Percentiles rank a stretch among this genome's conserved stretches.
These are phyloP conservation scores for Adansonia grandidieri DNA, from an alignment of 441 rosid genomes.

Conservation along the genomic window DNA sequence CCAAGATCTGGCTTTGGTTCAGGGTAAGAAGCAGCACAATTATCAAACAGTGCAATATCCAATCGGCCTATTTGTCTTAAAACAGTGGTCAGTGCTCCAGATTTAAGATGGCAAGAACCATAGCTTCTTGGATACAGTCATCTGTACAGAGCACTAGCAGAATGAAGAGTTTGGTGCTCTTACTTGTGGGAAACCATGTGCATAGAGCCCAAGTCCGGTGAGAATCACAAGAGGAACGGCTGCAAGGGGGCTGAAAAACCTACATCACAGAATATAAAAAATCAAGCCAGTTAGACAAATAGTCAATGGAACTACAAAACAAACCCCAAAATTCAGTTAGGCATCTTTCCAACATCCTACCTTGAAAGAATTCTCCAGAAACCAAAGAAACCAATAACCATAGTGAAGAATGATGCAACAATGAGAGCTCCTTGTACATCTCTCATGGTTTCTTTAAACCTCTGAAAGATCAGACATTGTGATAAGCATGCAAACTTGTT, in stretches of 20 bases:
- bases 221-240: slow-evolving; percentile 80
- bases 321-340: slow-evolving; percentile 5
- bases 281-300: background rate
- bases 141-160: background rate
- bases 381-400: slow-evolving; percentile 74
- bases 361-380: slow-evolving; percentile 77
- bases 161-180: slow-evolving; percentile 19
- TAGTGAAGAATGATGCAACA: slow-evolving; percentile 60
- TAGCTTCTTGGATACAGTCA: background rate
- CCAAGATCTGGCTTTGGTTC: background rate
- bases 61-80: background rate
- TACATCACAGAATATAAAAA: slow-evolving; percentile 37
- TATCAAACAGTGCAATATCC: background rate
- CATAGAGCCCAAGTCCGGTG: slow-evolving; percentile 75
- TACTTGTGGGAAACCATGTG: slow-evolving; percentile 73
- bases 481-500: slow-evolving; percentile 8
- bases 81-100: background rate
- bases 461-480: slow-evolving; percentile 41
- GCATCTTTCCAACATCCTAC: slow-evolving; percentile 35
- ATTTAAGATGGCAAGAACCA: background rate
- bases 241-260: slow-evolving; percentile 77
- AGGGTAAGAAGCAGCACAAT: background rate
- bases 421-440: slow-evolving; percentile 79
- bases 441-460: slow-evolving; percentile 63
- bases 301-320: background rate